These are phyloP conservation scores for Dendrobium chrysotoxum DNA, from an alignment of 106 monocot genomes.

Conservation along the genomic window DNA sequence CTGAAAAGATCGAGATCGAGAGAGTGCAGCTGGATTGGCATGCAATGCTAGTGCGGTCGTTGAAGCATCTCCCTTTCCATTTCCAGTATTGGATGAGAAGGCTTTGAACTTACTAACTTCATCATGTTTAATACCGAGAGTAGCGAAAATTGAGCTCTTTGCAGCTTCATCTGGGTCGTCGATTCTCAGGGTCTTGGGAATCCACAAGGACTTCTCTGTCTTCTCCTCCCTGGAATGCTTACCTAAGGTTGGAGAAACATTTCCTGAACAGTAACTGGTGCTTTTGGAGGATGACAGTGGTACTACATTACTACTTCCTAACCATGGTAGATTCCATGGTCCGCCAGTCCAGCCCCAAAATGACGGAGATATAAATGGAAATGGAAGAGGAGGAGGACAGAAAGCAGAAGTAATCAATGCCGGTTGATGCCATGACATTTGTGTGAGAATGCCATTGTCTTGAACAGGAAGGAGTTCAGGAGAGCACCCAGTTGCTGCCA, in stretches of 20 bases:
- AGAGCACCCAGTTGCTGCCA: too few species aligned
- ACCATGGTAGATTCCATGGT: slow-evolving; percentile 19
- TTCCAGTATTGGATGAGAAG: slow-evolving; percentile 23
- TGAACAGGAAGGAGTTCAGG: too few species aligned
- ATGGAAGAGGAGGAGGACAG: slow-evolving; percentile 17
- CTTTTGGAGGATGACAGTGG: slow-evolving; percentile 2
- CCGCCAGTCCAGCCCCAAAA: slow-evolving; percentile 25
- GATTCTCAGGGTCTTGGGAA: slow-evolving; percentile 63
- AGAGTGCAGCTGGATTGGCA: slow-evolving; percentile 17
- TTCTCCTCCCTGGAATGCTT: slow-evolving; percentile 32
- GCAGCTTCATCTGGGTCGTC: slow-evolving; percentile 58
- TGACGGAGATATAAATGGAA: slow-evolving; percentile 29
- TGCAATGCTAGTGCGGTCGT: background rate
- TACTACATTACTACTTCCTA: background rate
- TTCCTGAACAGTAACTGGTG: background rate
- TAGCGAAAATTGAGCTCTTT: slow-evolving; percentile 62
- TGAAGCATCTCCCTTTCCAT: background rate
- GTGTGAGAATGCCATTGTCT: slow-evolving; percentile 11
- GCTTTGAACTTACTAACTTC: slow-evolving; percentile 29
- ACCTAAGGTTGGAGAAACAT: slow-evolving; percentile 22
- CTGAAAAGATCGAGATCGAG: slow-evolving; percentile 20
- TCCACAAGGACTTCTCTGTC: slow-evolving; percentile 33
- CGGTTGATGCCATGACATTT: background rate
- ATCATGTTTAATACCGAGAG: slow-evolving; percentile 43
- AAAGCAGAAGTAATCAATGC: slow-evolving; percentile 26